Evolutionary conservation across 768 basidiomycete species (phyloP).

Genomic region (Kwoniella sp.): DNA sequence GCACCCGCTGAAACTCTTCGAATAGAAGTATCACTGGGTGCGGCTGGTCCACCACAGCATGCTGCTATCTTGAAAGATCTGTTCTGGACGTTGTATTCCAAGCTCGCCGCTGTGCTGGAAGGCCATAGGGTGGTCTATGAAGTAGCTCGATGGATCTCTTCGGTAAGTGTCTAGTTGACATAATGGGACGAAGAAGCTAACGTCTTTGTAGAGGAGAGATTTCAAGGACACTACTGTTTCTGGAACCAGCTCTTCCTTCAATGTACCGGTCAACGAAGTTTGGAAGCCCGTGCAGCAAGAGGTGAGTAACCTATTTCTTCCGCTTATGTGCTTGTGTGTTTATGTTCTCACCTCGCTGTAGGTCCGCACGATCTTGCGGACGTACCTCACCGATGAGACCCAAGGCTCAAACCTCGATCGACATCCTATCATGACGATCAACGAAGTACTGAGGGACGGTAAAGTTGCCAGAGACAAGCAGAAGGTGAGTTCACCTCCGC

Average conservation of each 20-base stretch:
- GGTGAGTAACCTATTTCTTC: constrained; percentile 62
- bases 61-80: constrained; percentile 86
- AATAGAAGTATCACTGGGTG: constrained; percentile 62
- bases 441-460: constrained; percentile 85
- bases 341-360: constrained; percentile 50
- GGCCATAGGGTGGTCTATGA: constrained; percentile 87
- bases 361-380: constrained; percentile 80
- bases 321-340: too few relatives aligned
- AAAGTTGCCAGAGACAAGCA: constrained; percentile 74
- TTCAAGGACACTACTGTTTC: constrained; percentile 83
- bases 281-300: constrained; percentile 88
- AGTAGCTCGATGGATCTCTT: constrained; percentile 84
- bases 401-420: constrained; percentile 74
- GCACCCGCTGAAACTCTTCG: constrained; percentile 31
- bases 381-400: constrained; percentile 91
- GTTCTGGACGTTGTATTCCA: constrained; percentile 97
- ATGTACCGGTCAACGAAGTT: constrained; percentile 74
- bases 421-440: constrained; percentile 89
- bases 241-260: constrained; percentile 62
- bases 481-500: constrained; percentile 62
- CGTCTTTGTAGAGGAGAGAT: constrained; percentile 71
- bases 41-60: constrained; percentile 61
- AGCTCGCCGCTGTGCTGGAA: constrained; percentile 89
- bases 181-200: neutral
- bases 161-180: constrained; percentile 64